Percentiles rank a stretch among this genome's conserved stretches.
These are phyloP conservation scores for Kalanchoe fedtschenkoi DNA, from an alignment of 164 flowering plant genomes.

Conservation along the genomic window DNA sequence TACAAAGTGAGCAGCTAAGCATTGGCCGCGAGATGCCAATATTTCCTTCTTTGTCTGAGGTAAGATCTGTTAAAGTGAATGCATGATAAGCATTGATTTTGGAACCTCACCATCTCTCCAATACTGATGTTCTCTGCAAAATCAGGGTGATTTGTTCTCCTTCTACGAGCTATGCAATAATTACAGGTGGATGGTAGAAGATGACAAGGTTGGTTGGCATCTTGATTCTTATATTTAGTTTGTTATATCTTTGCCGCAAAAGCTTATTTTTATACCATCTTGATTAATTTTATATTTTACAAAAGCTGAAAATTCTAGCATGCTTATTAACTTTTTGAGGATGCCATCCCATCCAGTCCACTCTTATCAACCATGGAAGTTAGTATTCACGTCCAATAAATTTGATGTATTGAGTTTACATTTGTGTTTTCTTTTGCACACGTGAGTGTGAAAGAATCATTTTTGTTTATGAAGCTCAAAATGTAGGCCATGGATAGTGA, in stretches of 20 bases:
- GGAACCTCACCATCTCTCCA: not conserved
- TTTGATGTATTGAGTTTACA: too few species aligned
- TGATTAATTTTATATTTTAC: too few species aligned
- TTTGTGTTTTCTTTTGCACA: too few species aligned
- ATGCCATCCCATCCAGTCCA: too few species aligned
- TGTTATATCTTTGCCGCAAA: not conserved
- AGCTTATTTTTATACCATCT: not conserved
- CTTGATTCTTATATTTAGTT: not conserved
- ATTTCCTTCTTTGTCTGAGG: slow-evolving; percentile 57
- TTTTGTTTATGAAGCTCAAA: too few species aligned
- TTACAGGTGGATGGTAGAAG: slow-evolving; percentile 69
- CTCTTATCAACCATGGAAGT: too few species aligned
- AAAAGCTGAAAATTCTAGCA: too few species aligned
- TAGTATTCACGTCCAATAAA: too few species aligned
- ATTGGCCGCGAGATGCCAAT: slow-evolving; percentile 71
- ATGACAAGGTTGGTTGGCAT: slow-evolving; percentile 45
- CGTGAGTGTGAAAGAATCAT: too few species aligned
- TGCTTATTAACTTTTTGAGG: too few species aligned
- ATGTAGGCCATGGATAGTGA: not conserved
- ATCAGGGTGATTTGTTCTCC: slow-evolving; percentile 78
- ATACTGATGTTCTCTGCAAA: slow-evolving; percentile 7
- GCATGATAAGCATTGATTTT: not conserved
- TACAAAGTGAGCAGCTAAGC: slow-evolving; percentile 64
- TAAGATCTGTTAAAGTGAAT: slow-evolving; percentile 14
- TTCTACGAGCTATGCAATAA: slow-evolving; percentile 80